Percentiles rank a stretch among this genome's conserved stretches.
Conservation (phyloP, 1,284 basidiomycete species). For the Moesziomyces globuligerus region DNA sequence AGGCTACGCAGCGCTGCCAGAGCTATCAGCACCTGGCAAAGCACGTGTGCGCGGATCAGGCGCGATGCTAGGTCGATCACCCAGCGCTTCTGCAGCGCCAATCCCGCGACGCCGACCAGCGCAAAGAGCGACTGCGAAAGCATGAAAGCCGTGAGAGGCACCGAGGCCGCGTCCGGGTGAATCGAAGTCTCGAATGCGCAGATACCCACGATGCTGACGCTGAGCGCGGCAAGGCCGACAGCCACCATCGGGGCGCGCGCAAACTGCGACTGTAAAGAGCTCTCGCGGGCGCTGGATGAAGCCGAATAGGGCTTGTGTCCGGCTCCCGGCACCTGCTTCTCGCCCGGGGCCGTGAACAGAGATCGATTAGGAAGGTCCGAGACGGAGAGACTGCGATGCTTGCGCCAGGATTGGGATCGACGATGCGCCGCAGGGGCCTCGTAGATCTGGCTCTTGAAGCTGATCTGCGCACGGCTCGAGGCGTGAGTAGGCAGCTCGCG, state of each 20-base stretch:
- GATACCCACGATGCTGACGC: slow-evolving; percentile 32
- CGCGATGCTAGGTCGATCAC: slow-evolving; percentile 54
- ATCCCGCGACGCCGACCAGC: slow-evolving; percentile 29
- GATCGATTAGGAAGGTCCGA: slow-evolving; percentile 18
- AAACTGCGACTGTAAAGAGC: slow-evolving; percentile 5
- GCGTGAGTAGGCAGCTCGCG: slow-evolving; percentile 1
- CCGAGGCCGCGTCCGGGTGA: slow-evolving; percentile 46
- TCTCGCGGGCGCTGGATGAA: slow-evolving; percentile 3
- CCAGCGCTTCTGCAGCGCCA: slow-evolving; percentile 37
- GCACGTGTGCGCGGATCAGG: slow-evolving; percentile 49
- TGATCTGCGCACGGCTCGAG: slow-evolving; percentile 2
- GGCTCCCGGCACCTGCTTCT: background rate
- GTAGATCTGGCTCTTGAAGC: slow-evolving; percentile 31
- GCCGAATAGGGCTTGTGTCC: slow-evolving; percentile 3
- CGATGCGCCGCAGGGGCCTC: slow-evolving; percentile 22
- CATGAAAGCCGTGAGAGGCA: slow-evolving; percentile 51
- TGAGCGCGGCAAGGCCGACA: slow-evolving; percentile 39
- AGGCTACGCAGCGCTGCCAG: slow-evolving; percentile 41
- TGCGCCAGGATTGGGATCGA: slow-evolving; percentile 32
- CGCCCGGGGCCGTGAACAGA: background rate
- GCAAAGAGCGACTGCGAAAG: slow-evolving; percentile 47
- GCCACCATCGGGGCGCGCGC: slow-evolving; percentile 31
- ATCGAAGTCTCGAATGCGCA: slow-evolving; percentile 42
- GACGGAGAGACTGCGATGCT: slow-evolving; percentile 35
- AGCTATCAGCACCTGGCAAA: slow-evolving; percentile 43